Base-by-base conservation (phyloP, 306 rosid genomes). In the Castanopsis chinensis region DNA sequence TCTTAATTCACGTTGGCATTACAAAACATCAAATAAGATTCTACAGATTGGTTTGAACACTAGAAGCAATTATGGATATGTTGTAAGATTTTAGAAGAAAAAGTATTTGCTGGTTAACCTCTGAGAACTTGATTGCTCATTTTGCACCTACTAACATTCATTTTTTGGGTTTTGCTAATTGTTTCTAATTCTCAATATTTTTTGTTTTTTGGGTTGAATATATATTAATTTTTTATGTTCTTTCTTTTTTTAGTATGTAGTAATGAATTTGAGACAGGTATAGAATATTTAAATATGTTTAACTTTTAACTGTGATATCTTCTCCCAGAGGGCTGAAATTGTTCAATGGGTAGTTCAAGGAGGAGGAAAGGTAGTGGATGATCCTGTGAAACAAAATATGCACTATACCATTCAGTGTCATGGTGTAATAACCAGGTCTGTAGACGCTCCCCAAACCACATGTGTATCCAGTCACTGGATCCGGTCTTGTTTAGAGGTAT, bases 391-490 rank as follows among this genome's bases (percentile, higher is more conserved):
- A 52, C 87, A 85, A 78, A 82, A 74, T 69, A 90, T 75, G 78
- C 90, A 90, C 80, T 92, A 87, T 82, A 89, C 73, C 59, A 80
- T 95, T 75, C 98, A 89, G 83, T 84, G 96, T 82, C 99, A 95
- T 82, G 98, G 99, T 69, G 85, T 65, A 71, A 80, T 74, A 71
- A 85, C 89, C 52, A 85, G 54, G 63, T 74, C 78, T 76, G 57
- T 64, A 7, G 84, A 71, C 43, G 78, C 74, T 77, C 67, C 76
- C 28, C 90, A 52, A 74, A 83, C 81, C 78, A 78, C 78, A 1
- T 78, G 75, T 45, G 80, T 95, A 80, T 95, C 99, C 75, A 92
- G 96, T 82, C 99, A 95, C 55, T 91, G 99, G 99, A 85, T 95
- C 81, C 91, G 97, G 67, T 91, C 92, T 49, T 92, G 97, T 85